Conservation (phyloP, 139 green algal genomes). For the Tetradesmus lagerheimii region DNA sequence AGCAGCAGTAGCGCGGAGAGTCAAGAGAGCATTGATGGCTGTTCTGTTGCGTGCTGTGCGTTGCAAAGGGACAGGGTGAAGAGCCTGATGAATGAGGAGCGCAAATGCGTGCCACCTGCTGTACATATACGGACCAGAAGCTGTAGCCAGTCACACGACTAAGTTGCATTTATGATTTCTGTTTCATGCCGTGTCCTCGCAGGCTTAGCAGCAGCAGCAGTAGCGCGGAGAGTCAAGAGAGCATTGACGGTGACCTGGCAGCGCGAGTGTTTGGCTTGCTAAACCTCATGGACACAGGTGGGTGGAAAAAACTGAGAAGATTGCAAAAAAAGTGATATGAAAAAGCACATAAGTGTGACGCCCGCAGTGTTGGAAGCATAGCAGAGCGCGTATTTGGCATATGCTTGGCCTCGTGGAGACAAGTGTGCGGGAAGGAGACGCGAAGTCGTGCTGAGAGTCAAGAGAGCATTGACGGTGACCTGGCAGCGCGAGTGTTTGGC, state of each 20-base stretch:
- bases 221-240: slow-evolving; percentile 84
- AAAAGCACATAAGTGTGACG: too few relatives aligned
- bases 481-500: slow-evolving; percentile 84
- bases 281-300: background rate
- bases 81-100: too few relatives aligned
- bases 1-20: slow-evolving; percentile 65
- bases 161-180: too few relatives aligned
- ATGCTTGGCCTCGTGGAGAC: background rate
- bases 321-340: background rate
- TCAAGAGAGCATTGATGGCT: slow-evolving; percentile 95
- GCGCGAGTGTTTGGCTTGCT: slow-evolving; percentile 51
- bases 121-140: too few relatives aligned
- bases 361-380: slow-evolving; percentile 67
- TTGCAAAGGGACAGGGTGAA: too few relatives aligned
- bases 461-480: slow-evolving; percentile 94
- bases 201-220: slow-evolving; percentile 27
- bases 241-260: slow-evolving; percentile 94
- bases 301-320: too few relatives aligned
- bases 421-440: background rate
- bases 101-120: too few relatives aligned
- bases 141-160: too few relatives aligned
- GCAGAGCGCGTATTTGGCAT: slow-evolving; percentile 58
- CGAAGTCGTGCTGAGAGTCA: slow-evolving; percentile 79
- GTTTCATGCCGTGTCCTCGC: background rate
- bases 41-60: too few relatives aligned